A percentile compares a stretch with the other conserved stretches of the same genome.
phyloP scores from a whole-genome alignment of 257 asterid genomes.

The Nicotiana paniculata region DNA sequence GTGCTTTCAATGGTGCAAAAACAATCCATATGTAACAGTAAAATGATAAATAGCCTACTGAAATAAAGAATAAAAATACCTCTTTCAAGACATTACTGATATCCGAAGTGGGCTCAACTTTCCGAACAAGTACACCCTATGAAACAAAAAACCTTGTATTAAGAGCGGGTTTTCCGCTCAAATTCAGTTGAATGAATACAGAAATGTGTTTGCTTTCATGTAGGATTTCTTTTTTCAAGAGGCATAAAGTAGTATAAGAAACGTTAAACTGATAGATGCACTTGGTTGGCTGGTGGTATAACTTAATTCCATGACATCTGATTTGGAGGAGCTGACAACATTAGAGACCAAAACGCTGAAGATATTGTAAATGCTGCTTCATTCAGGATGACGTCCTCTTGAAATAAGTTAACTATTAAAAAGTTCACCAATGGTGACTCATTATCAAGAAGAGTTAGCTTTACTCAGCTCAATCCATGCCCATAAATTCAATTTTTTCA shows the following conservation, averaged over 20 bases:
- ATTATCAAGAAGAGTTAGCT: neutral
- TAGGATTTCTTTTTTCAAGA: neutral
- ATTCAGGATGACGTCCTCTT: neutral
- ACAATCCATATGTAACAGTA: neutral
- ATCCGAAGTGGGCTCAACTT: slow-evolving; percentile 76
- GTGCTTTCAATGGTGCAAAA: neutral
- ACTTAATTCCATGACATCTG: neutral
- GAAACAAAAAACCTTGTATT: slow-evolving; percentile 5
- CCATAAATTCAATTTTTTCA: neutral
- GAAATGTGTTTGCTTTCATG: neutral
- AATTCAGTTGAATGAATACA: neutral
- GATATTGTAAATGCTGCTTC: neutral
- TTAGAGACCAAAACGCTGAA: neutral
- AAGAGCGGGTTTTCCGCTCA: neutral
- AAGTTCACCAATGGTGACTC: neutral
- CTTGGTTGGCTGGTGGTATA: neutral
- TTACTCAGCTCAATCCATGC: neutral
- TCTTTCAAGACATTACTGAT: slow-evolving; percentile 59
- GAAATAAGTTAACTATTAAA: neutral
- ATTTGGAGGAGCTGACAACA: neutral
- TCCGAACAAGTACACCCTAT: slow-evolving; percentile 82
- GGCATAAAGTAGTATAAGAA: neutral
- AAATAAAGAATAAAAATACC: slow-evolving; percentile 31
- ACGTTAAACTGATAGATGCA: neutral
- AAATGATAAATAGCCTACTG: neutral